Evolutionary conservation across 768 basidiomycete genomes (phyloP), one percentile per base, ranked within the genome.

Genomic region (Amanita pseudoporphyria): DNA sequence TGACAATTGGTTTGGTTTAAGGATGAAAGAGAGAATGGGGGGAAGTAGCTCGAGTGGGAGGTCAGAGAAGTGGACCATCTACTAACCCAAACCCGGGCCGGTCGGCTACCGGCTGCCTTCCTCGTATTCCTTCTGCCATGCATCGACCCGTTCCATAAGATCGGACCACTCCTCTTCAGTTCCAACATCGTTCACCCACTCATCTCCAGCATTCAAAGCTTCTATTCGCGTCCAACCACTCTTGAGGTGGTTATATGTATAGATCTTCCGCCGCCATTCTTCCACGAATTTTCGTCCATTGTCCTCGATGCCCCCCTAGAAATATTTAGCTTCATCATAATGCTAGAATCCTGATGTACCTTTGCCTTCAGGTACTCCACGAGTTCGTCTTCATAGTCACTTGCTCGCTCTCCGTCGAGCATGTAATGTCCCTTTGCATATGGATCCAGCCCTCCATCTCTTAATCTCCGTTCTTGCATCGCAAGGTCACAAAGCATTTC

Each of bases 21-120:
- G 45, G 6, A 47, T 21, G 16, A 21, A 26, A 36, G 45, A 36
- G 1, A 47, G 22, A 13, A 33, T 33, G 31, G 69, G 56, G 2
- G 82, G 76, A 1, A 87, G 59, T 16, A 90, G 61, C 42, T 88
- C 87, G 16, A 79, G 54, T 9, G 87, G 87, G 2, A 90, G 69
- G 53, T 84, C 77, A 24, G 65, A 47, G 54, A 84, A 79, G 30
- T 52, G 44, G 6, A 60, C 56, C 75, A 79, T 24, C 21, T 24
- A 24, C 5, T 9, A 43, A 28, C n/a, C n/a, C n/a, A n/a, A 9
- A 43, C 5, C 16, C 26, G 26, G 26, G 26, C 26, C 26, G 26
- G 26, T 43, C 42, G 14, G 26, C 32, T 35, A 30, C 13, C 3
- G 16, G 45, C 13, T 46, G n/a, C 16, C 59, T 14, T 55, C 59